A percentile compares a stretch with the other conserved stretches of the same genome.
phyloP scores from a whole-genome alignment of 2,329 filamentous ascomycete species.

The Aspergillus aculeatus region DNA sequence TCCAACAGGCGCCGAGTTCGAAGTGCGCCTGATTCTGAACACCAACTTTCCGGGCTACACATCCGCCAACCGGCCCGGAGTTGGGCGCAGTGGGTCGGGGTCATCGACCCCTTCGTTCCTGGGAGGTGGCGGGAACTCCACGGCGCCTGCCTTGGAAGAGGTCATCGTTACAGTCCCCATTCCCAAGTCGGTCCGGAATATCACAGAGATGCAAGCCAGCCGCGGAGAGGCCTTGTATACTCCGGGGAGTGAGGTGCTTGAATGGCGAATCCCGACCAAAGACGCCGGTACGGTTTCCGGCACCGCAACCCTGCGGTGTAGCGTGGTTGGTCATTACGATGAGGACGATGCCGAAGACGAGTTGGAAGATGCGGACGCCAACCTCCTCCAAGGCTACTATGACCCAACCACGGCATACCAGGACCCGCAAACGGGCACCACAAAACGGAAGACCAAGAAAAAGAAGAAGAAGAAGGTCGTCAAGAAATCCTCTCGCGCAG shows the following conservation, averaged over 20 bases:
- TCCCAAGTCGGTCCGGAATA: slow-evolving; percentile 73
- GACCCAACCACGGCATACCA: slow-evolving; percentile 41
- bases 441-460: slow-evolving; percentile 37
- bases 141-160: slow-evolving; percentile 68
- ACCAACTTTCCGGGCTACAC: slow-evolving; percentile 60
- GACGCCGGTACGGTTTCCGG: slow-evolving; percentile 67
- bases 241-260: slow-evolving; percentile 67
- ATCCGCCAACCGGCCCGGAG: slow-evolving; percentile 40
- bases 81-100: slow-evolving; percentile 44
- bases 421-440: slow-evolving; percentile 25
- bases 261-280: slow-evolving; percentile 80
- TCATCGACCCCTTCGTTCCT: slow-evolving; percentile 51
- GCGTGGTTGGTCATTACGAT: slow-evolving; percentile 65
- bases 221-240: slow-evolving; percentile 82
- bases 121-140: slow-evolving; percentile 54
- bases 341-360: slow-evolving; percentile 51
- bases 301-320: slow-evolving; percentile 74
- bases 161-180: slow-evolving; percentile 76
- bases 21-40: slow-evolving; percentile 73
- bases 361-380: slow-evolving; percentile 36
- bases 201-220: slow-evolving; percentile 77
- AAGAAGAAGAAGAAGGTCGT: slow-evolving; percentile 38
- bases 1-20: slow-evolving; percentile 75
- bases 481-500: slow-evolving; percentile 32
- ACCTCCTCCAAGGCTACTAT: slow-evolving; percentile 47